Conservation (phyloP, 2,329 filamentous ascomycete genomes). For the Pestalotiopsis sp. region DNA sequence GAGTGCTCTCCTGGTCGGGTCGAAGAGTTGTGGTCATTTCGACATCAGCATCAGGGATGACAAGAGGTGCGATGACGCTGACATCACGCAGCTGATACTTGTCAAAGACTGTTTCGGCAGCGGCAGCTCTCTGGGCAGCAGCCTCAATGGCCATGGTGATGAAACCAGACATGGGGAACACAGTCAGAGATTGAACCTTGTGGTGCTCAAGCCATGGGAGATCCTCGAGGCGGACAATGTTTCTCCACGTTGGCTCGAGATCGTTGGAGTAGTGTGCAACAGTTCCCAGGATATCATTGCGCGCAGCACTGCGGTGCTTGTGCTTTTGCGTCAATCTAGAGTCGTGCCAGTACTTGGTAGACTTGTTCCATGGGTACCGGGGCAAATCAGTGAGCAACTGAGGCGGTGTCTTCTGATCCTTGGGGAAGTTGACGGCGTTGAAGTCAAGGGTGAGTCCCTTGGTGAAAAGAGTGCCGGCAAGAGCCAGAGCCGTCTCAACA, state of each 20-base stretch:
- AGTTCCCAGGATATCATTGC: slow-evolving; percentile 51
- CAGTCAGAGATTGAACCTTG: slow-evolving; percentile 56
- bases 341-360: slow-evolving; percentile 50
- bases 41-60: slow-evolving; percentile 50
- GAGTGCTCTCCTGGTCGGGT: slow-evolving; percentile 43
- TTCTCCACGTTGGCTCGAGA: slow-evolving; percentile 52
- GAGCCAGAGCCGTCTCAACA: slow-evolving; percentile 45
- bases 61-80: slow-evolving; percentile 46
- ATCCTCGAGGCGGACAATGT: slow-evolving; percentile 49
- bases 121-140: slow-evolving; percentile 37
- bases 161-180: slow-evolving; percentile 59
- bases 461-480: slow-evolving; percentile 47
- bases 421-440: slow-evolving; percentile 48
- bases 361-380: slow-evolving; percentile 52
- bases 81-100: slow-evolving; percentile 52
- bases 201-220: slow-evolving; percentile 63
- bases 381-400: slow-evolving; percentile 46
- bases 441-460: slow-evolving; percentile 49
- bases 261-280: slow-evolving; percentile 47
- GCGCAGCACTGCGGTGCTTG: slow-evolving; percentile 41
- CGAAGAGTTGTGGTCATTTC: slow-evolving; percentile 54
- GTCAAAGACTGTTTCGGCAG: slow-evolving; percentile 36
- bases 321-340: slow-evolving; percentile 45
- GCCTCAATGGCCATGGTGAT: slow-evolving; percentile 56
- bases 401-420: slow-evolving; percentile 31